Conservation (phyloP, 192 early-diverging fungal species). For the Coemansia interrupta region DNA sequence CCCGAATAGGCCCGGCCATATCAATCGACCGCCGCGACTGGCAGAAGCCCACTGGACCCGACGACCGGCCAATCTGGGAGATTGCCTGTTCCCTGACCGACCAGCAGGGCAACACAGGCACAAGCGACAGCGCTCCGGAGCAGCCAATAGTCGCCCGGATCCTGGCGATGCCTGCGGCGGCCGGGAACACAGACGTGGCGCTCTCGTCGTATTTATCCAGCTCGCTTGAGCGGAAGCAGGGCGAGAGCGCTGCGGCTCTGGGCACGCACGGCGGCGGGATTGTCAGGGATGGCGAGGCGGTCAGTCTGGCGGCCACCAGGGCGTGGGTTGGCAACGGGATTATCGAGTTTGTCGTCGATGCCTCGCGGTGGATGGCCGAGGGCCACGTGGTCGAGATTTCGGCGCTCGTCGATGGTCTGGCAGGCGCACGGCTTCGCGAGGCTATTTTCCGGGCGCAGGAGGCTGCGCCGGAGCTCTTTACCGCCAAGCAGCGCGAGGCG, state of each 20-base stretch:
- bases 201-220: constrained; percentile 37
- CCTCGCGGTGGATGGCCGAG: constrained; percentile 27
- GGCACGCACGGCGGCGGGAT: constrained; percentile 49
- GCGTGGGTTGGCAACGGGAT: constrained; percentile 31
- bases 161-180: constrained; percentile 13
- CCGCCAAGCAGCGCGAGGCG: constrained; percentile 11
- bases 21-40: constrained; percentile 42
- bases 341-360: constrained; percentile 44
- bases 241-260: constrained; percentile 16
- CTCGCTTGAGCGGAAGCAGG: constrained; percentile 36
- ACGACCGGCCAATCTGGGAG: constrained; percentile 13
- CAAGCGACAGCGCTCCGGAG: not conserved
- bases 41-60: not conserved
- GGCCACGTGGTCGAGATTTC: constrained; percentile 13
- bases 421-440: constrained; percentile 5
- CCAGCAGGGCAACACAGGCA: not conserved
- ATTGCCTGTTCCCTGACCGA: constrained; percentile 14
- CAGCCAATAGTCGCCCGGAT: constrained; percentile 26
- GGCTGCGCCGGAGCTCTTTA: constrained; percentile 44
- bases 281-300: constrained; percentile 45
- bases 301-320: constrained; percentile 24
- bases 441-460: constrained; percentile 18
- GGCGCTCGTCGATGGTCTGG: constrained; percentile 9
- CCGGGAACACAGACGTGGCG: not conserved
- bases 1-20: constrained; percentile 30